phyloP scores from a whole-genome alignment of 2,329 filamentous ascomycete genomes.

The Sporothrix brasiliensis region DNA sequence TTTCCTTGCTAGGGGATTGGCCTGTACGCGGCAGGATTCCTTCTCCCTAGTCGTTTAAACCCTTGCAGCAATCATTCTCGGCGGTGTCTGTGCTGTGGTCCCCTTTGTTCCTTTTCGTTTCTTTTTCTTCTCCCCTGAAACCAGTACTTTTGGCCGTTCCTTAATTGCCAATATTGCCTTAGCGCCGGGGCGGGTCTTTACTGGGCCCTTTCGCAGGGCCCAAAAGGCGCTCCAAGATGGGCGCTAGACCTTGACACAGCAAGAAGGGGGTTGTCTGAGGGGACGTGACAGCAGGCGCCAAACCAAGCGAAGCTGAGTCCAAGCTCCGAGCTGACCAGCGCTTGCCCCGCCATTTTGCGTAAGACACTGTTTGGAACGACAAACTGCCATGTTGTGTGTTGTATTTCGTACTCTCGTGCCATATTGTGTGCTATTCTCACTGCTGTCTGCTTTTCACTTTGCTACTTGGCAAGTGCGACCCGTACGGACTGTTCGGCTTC shows the following conservation, averaged over 20 bases:
- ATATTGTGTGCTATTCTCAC: neutral
- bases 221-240: neutral
- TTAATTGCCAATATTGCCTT: constrained; percentile 13
- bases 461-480: neutral
- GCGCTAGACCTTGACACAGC: constrained; percentile 2
- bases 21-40: neutral
- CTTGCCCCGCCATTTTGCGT: neutral
- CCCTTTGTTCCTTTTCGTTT: neutral
- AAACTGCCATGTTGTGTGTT: too few species aligned
- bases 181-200: constrained; percentile 15
- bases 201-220: neutral
- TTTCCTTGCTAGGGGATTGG: neutral
- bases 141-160: neutral
- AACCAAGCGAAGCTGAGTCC: too few species aligned
- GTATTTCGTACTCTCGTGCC: neutral
- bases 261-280: neutral
- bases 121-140: neutral
- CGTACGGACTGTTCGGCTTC: neutral
- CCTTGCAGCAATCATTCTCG: constrained; percentile 18
- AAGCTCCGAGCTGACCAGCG: too few species aligned
- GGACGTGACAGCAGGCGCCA: neutral
- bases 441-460: neutral
- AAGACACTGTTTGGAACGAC: too few species aligned
- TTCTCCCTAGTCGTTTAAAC: neutral
- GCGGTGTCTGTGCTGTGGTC: constrained; percentile 10